These are phyloP conservation scores for Ulota crispa DNA, from an alignment of 225 moss, liverwort and hornwort genomes.

Conservation along the genomic window DNA sequence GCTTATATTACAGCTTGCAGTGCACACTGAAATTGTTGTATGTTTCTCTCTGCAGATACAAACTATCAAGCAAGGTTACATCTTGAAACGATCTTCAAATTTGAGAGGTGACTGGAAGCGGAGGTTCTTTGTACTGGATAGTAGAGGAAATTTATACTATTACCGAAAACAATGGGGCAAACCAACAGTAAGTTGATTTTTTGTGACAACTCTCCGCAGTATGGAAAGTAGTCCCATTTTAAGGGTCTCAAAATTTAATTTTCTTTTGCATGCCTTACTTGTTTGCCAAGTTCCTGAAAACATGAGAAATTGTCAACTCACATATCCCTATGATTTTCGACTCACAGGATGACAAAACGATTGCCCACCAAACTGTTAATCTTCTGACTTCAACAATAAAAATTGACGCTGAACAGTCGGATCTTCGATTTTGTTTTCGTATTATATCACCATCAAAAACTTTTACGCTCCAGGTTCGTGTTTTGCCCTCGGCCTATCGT, in stretches of 20 bases:
- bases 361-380: conserved; percentile 88
- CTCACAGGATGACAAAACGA: conserved; percentile 75
- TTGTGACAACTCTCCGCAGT: neutral
- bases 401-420: conserved; percentile 82
- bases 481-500: neutral
- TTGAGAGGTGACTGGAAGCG: conserved; percentile 94
- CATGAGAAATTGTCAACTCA: neutral
- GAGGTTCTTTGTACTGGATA: conserved; percentile 92
- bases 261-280: neutral
- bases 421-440: conserved; percentile 86
- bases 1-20: neutral
- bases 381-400: conserved; percentile 82
- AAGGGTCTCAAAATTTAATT: neutral
- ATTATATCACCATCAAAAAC: conserved; percentile 88
- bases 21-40: conserved; percentile 3
- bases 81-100: conserved; percentile 90
- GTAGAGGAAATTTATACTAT: conserved; percentile 83
- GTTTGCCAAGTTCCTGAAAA: neutral
- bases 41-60: conserved; percentile 46
- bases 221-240: neutral
- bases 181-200: conserved; percentile 54
- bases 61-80: conserved; percentile 95
- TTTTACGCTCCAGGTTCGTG: conserved; percentile 59
- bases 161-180: conserved; percentile 93
- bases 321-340: neutral